Base-by-base conservation (phyloP, 1,284 basidiomycete species). In the Cystobasidium slooffiae region DNA sequence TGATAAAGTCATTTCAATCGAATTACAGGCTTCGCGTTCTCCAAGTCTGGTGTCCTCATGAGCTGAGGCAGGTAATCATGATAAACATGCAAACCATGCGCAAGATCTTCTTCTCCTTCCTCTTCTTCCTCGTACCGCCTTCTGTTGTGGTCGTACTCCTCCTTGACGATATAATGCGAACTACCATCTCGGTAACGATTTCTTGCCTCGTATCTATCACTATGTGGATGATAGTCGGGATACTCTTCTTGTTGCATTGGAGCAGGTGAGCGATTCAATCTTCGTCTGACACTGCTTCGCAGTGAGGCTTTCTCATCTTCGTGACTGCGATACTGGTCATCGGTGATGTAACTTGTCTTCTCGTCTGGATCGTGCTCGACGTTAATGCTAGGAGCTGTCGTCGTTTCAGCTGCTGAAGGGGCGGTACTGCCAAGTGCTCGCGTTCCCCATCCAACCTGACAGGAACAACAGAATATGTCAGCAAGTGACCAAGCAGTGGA, bases 21-120 rank as follows among this genome's bases (percentile, higher is more conserved):
- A 41, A 62, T 70, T 52, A 39, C 58, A 44, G 43, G 55, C 41
- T 51, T 70, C 8, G 68, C 55, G 20, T 64, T 52, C 41, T 72
- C 69, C 61, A 72, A 47, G 31, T 64, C 69, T 14, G 69, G 69
- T 24, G 61, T 64, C 14, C 61, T 51, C 14, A 6, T 31, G 1
- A 64, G 31, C 49, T 59, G 22, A 22, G 61, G 69, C 51, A 72
- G 41, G 56, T 72, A 72, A 58, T 72, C 51, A 44, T 72, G 69
- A 49, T 72, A 72, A 16, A 72, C 56, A 8, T 56, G 43, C 43
- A 61, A 51, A 10, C 22, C 58, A 22, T 70, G 44, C 12, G 24
- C 24, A 31, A 53, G 12, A 49, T 37, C 62, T 18, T 65, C 62
- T 55, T 53, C 53, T 44, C 55, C 65, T 10, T 55, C 41, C n/a